Percentiles rank a stretch among this genome's conserved stretches.
These are phyloP conservation scores for Cynanchum wilfordii DNA, from an alignment of 257 asterid species.

Conservation along the genomic window DNA sequence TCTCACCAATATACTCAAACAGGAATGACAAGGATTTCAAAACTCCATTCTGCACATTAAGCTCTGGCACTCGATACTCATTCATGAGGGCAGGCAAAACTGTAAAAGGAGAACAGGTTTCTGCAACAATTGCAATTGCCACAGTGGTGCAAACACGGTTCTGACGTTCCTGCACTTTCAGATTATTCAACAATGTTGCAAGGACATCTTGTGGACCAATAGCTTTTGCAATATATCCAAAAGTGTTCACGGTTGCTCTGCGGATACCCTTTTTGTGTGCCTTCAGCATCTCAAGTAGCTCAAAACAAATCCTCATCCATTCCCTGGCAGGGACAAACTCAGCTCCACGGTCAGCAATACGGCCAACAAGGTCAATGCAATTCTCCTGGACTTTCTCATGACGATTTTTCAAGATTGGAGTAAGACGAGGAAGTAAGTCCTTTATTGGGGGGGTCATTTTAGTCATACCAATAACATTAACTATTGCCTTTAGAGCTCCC, in stretches of 20 bases:
- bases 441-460: conserved; percentile 94
- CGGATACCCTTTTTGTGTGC: conserved; percentile 92
- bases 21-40: conserved; percentile 77
- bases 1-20: conserved; percentile 84
- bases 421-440: conserved; percentile 84
- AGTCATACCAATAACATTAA: conserved; percentile 90
- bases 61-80: conserved; percentile 87
- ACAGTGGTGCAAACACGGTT: conserved; percentile 95
- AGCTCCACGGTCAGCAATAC: conserved; percentile 92
- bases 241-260: conserved; percentile 82
- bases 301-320: conserved; percentile 95
- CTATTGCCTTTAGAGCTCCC: conserved; percentile 87
- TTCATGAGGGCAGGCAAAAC: conserved; percentile 89
- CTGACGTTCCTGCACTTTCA: conserved; percentile 90
- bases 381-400: conserved; percentile 93
- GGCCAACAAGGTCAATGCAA: conserved; percentile 84
- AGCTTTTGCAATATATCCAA: conserved; percentile 87
- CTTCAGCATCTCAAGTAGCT: conserved; percentile 93
- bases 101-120: conserved; percentile 84
- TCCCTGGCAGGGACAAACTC: conserved; percentile 93
- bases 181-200: conserved; percentile 78
- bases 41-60: conserved; percentile 89
- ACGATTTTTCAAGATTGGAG: conserved; percentile 87
- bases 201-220: conserved; percentile 90
- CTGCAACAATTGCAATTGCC: conserved; percentile 91